These are phyloP conservation scores for Lathyrus sativus DNA, from an alignment of 306 rosid species.

Conservation along the genomic window DNA sequence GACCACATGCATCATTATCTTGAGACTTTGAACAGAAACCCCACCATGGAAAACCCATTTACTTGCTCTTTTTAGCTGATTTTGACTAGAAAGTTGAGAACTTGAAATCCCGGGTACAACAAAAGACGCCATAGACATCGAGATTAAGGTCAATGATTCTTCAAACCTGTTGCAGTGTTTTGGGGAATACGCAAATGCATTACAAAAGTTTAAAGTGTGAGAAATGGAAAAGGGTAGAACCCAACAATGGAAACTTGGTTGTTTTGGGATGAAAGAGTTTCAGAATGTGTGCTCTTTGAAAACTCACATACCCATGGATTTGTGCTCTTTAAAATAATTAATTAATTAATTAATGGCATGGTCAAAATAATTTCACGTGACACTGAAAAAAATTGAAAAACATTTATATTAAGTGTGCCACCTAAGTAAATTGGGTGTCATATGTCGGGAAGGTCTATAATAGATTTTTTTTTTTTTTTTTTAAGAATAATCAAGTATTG, in stretches of 20 bases:
- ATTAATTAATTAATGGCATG: too few relatives aligned
- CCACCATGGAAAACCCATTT: constrained; percentile 38
- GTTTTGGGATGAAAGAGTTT: not conserved
- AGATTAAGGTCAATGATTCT: constrained; percentile 25
- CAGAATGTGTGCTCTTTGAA: not conserved
- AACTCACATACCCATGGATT: not conserved
- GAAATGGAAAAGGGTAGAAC: not conserved
- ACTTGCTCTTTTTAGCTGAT: constrained; percentile 30
- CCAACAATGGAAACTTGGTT: not conserved
- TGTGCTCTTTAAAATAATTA: too few relatives aligned
- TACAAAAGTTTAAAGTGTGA: constrained; percentile 15
- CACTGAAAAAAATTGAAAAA: too few relatives aligned
- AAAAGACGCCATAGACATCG: constrained; percentile 41
- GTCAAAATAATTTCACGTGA: too few relatives aligned
- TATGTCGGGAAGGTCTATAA: too few relatives aligned
- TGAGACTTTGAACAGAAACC: constrained; percentile 20
- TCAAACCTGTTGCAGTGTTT: not conserved
- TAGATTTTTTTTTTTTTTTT: too few relatives aligned
- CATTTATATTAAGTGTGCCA: too few relatives aligned
- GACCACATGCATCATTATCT: constrained; percentile 40
- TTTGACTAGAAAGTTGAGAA: constrained; percentile 38
- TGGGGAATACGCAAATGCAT: constrained; percentile 14
- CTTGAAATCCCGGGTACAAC: constrained; percentile 30
- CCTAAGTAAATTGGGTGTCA: too few relatives aligned
- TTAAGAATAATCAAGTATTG: too few relatives aligned